These are phyloP conservation scores for Bromus sterilis DNA, from an alignment of 176 grass and related monocot species.

Conservation along the genomic window DNA sequence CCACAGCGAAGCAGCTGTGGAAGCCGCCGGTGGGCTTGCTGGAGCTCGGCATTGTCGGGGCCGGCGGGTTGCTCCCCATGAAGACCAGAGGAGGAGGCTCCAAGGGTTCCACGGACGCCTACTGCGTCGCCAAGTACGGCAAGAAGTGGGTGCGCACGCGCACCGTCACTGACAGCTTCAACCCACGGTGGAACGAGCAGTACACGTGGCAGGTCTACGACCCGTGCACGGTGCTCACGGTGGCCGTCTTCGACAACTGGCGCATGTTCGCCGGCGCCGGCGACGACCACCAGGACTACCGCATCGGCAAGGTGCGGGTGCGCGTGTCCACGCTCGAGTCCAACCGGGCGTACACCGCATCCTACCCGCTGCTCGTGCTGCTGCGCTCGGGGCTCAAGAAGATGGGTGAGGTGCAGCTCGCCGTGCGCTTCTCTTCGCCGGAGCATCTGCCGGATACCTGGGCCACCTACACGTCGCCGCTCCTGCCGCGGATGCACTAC, in stretches of 20 bases:
- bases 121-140: slow-evolving; percentile 97
- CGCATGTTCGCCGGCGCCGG: slow-evolving; percentile 61
- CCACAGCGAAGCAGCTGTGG: slow-evolving; percentile 96
- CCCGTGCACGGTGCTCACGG: slow-evolving; percentile 86
- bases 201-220: slow-evolving; percentile 99
- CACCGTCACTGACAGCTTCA: slow-evolving; percentile 77
- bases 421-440: slow-evolving; percentile 64
- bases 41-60: slow-evolving; percentile 81
- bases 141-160: slow-evolving; percentile 98
- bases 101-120: slow-evolving; percentile 86
- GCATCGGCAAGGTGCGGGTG: slow-evolving; percentile 86
- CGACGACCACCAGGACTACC: slow-evolving; percentile 76
- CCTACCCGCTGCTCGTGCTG: slow-evolving; percentile 78
- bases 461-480: slow-evolving; percentile 67
- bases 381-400: slow-evolving; percentile 82
- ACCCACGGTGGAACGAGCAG: slow-evolving; percentile 96
- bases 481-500: slow-evolving; percentile 93
- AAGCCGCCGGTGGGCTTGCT: slow-evolving; percentile 76
- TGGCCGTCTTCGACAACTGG: slow-evolving; percentile 97
- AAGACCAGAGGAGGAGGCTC: slow-evolving; percentile 61
- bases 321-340: slow-evolving; percentile 85
- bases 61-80: slow-evolving; percentile 83
- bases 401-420: slow-evolving; percentile 98
- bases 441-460: slow-evolving; percentile 74
- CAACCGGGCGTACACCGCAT: slow-evolving; percentile 71